Conservation (phyloP, 2,329 filamentous ascomycete genomes). For the Blumeriella jaapii region DNA sequence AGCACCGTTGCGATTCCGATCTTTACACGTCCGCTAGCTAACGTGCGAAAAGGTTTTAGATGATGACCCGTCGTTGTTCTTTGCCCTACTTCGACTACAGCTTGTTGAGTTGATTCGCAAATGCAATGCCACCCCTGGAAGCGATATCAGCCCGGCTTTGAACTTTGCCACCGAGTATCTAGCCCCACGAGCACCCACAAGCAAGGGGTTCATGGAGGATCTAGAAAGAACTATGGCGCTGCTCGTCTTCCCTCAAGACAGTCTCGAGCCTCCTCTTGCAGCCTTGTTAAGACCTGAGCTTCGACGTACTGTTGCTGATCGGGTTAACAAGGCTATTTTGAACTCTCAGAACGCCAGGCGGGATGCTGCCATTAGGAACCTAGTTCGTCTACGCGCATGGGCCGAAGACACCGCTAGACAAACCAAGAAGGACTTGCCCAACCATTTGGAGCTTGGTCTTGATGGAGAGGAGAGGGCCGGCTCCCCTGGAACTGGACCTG, state of each 20-base stretch:
- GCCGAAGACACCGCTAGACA: constrained; percentile 44
- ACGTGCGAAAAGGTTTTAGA: constrained; percentile 64
- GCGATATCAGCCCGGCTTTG: constrained; percentile 64
- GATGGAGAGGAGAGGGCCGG: constrained; percentile 17
- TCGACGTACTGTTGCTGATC: constrained; percentile 70
- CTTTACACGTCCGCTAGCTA: constrained; percentile 7
- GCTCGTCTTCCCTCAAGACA: constrained; percentile 76
- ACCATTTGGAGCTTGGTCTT: constrained; percentile 24
- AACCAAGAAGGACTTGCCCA: constrained; percentile 26
- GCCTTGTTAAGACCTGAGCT: constrained; percentile 69
- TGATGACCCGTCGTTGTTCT: constrained; percentile 70
- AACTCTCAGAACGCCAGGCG: constrained; percentile 58
- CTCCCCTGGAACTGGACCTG: constrained; percentile 16
- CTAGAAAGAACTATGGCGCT: constrained; percentile 89
- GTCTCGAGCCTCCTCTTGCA: constrained; percentile 62
- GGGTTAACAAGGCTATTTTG: constrained; percentile 83
- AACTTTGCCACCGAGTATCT: constrained; percentile 82
- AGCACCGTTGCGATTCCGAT: constrained; percentile 11
- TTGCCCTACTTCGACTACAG: constrained; percentile 79
- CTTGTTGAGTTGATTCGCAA: constrained; percentile 83
- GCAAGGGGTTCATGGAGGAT: constrained; percentile 70
- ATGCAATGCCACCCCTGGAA: constrained; percentile 52
- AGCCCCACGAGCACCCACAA: constrained; percentile 74
- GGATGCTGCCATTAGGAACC: constrained; percentile 70
- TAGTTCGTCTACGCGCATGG: constrained; percentile 78